These are phyloP conservation scores for Crithidia bombi DNA, from an alignment of 208 protist species.

Conservation along the genomic window DNA sequence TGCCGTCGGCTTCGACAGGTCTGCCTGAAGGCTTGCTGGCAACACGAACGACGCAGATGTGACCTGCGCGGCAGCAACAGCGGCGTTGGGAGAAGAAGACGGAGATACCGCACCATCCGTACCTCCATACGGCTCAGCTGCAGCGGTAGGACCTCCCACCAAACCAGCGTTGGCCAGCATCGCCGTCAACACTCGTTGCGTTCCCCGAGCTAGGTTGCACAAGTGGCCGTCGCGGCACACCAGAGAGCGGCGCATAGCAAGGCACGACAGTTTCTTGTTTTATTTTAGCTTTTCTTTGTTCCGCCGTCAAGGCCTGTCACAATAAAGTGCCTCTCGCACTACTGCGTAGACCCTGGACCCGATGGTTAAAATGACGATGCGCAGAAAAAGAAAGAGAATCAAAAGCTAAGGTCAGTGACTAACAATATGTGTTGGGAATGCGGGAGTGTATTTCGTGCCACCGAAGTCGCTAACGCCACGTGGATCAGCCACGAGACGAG, in stretches of 20 bases:
- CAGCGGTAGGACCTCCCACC: background rate
- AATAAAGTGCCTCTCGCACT: too few species aligned
- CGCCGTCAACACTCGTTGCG: constrained; percentile 40
- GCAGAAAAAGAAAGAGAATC: too few species aligned
- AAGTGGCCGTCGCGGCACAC: constrained; percentile 25
- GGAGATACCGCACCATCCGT: background rate
- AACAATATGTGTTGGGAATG: too few species aligned
- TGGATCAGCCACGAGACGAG: background rate
- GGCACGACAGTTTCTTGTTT: background rate
- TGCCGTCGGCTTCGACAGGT: constrained; percentile 12
- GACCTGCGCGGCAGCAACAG: background rate
- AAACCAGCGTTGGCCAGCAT: constrained; percentile 27
- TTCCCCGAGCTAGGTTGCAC: constrained; percentile 62
- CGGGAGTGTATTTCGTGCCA: too few species aligned
- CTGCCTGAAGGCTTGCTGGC: constrained; percentile 14
- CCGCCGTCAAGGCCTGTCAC: too few species aligned
- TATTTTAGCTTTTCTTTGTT: too few species aligned
- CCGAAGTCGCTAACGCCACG: too few species aligned
- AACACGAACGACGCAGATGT: background rate
- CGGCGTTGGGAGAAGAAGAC: background rate
- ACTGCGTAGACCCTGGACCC: too few species aligned
- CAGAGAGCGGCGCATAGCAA: constrained; percentile 24
- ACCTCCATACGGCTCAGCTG: background rate
- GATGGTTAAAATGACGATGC: too few species aligned
- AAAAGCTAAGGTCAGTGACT: too few species aligned